A percentile compares a stretch with the other conserved stretches of the same genome.
phyloP scores from a whole-genome alignment of 768 basidiomycete species.

The Auriscalpium orientale region DNA sequence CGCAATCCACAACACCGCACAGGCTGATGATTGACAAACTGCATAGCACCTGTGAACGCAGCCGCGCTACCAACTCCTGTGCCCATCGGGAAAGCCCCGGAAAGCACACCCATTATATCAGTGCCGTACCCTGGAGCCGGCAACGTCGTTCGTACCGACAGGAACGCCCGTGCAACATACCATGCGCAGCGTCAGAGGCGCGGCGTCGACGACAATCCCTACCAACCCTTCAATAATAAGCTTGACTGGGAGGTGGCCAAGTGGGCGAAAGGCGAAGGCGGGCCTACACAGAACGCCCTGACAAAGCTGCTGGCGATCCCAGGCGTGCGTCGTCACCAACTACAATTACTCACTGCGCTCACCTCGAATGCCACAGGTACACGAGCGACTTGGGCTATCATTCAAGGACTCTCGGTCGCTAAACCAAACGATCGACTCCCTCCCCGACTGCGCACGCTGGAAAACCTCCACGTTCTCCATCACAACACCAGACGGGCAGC shows the following conservation, averaged over 20 bases:
- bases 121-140: background rate
- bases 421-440: background rate
- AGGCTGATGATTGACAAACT: background rate
- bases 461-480: background rate
- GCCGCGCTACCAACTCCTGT: no score
- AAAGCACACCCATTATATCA: no score
- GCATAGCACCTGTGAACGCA: background rate
- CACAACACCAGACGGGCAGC: no score
- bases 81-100: no score
- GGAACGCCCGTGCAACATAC: background rate
- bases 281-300: conserved; percentile 9
- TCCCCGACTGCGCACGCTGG: background rate
- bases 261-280: conserved; percentile 13
- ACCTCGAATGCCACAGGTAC: background rate
- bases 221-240: conserved; percentile 5
- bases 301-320: conserved; percentile 8
- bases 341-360: background rate
- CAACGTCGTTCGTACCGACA: background rate
- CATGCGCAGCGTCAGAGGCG: background rate
- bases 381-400: conserved; percentile 1
- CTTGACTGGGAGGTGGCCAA: conserved; percentile 13
- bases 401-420: background rate
- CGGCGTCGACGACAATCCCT: background rate
- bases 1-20: background rate
- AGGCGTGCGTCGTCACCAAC: conserved; percentile 2